Evolutionary conservation across 768 basidiomycete species (phyloP).

Genomic region (Macrolepiota fuliginosa): DNA sequence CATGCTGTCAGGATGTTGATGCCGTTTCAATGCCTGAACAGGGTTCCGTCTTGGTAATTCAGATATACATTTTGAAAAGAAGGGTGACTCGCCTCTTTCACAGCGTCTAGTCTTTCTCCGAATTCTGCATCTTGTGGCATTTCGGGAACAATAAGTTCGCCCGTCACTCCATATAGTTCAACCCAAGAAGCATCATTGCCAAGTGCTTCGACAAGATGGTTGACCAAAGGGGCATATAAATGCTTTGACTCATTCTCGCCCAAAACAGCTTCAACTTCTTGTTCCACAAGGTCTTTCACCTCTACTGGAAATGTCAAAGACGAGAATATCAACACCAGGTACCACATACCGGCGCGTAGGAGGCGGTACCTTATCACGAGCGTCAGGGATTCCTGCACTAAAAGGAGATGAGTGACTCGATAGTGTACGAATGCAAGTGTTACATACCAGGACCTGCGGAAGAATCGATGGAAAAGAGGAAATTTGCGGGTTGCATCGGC

Average conservation of each 20-base stretch:
- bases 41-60: background rate
- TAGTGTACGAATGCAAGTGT: background rate
- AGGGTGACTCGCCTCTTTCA: slow-evolving; percentile 27
- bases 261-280: slow-evolving; percentile 42
- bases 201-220: slow-evolving; percentile 53
- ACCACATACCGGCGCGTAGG: slow-evolving; percentile 70
- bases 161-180: slow-evolving; percentile 65
- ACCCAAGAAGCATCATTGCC: slow-evolving; percentile 68
- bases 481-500: slow-evolving; percentile 71
- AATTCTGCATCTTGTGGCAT: slow-evolving; percentile 28
- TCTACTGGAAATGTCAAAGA: slow-evolving; percentile 39
- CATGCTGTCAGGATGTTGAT: slow-evolving; percentile 37
- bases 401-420: slow-evolving; percentile 12
- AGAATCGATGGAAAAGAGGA: slow-evolving; percentile 78
- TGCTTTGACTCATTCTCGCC: slow-evolving; percentile 29
- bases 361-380: slow-evolving; percentile 75
- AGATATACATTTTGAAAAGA: background rate
- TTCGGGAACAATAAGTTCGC: slow-evolving; percentile 60
- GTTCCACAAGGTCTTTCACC: slow-evolving; percentile 60
- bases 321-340: background rate
- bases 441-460: slow-evolving; percentile 55
- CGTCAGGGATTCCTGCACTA: slow-evolving; percentile 61
- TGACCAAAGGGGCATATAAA: slow-evolving; percentile 44
- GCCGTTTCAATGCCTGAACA: slow-evolving; percentile 38
- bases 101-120: slow-evolving; percentile 26